Conservation (phyloP, 1,284 basidiomycete species). For the Singerocomus inundabilis region DNA sequence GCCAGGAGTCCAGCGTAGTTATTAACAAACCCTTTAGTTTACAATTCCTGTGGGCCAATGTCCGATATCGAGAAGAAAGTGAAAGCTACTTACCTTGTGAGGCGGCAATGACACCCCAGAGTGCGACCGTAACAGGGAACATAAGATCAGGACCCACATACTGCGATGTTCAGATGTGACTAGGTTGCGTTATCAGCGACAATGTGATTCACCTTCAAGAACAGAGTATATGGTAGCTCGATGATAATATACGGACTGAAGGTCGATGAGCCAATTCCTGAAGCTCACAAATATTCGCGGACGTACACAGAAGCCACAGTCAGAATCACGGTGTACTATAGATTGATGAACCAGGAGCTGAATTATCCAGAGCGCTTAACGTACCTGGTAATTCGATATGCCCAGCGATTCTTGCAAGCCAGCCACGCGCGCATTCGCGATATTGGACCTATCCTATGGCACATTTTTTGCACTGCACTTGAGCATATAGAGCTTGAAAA, state of each 20-base stretch:
- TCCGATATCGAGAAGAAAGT: background rate
- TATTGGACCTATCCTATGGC: constrained; percentile 41
- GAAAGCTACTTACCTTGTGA: constrained; percentile 46
- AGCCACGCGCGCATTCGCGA: constrained; percentile 59
- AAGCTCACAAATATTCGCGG: background rate
- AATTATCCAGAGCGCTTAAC: background rate
- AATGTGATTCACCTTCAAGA: constrained; percentile 45
- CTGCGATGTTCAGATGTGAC: constrained; percentile 31
- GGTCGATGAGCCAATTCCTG: background rate
- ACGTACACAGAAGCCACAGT: constrained; percentile 52
- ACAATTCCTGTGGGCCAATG: constrained; percentile 2
- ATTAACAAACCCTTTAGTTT: constrained; percentile 46
- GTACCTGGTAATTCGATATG: constrained; percentile 48
- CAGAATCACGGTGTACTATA: constrained; percentile 48
- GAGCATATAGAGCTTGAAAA: background rate
- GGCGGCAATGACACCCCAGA: constrained; percentile 59
- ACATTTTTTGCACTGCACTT: background rate
- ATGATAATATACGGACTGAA: constrained; percentile 53
- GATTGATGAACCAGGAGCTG: background rate
- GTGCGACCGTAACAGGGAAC: constrained; percentile 51
- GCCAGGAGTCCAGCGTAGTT: constrained; percentile 53
- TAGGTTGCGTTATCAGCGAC: background rate
- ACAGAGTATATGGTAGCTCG: constrained; percentile 57
- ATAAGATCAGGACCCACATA: constrained; percentile 54
- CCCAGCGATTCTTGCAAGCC: constrained; percentile 53